Evolutionary conservation across 257 asterid genomes (phyloP).

Genomic region (Ocimum tenuiflorum): DNA sequence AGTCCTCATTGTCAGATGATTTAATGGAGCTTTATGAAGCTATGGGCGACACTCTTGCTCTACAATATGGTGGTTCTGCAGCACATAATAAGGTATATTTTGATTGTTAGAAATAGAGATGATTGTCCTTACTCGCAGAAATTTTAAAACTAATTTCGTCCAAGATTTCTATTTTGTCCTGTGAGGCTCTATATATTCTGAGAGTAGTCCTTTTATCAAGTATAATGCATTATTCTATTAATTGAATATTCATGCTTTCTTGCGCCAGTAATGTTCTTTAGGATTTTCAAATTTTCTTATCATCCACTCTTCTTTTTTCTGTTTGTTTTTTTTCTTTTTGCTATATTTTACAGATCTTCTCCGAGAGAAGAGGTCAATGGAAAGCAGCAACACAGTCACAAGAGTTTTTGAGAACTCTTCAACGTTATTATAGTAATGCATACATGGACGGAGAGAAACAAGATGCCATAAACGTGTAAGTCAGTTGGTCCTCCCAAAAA

Average conservation of each 20-base stretch:
- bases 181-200: too few relatives aligned
- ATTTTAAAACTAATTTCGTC: neutral
- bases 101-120: neutral
- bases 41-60: constrained; percentile 94
- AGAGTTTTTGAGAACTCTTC: constrained; percentile 71
- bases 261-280: neutral
- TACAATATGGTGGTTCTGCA: constrained; percentile 95
- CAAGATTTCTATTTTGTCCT: too few relatives aligned
- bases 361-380: constrained; percentile 94
- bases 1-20: constrained; percentile 60
- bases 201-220: too few relatives aligned
- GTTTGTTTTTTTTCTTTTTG: constrained; percentile 6
- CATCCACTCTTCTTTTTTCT: constrained; percentile 13
- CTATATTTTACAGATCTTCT: constrained; percentile 56
- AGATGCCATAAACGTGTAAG: constrained; percentile 87
- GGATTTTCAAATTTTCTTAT: neutral
- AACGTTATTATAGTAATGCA: constrained; percentile 77
- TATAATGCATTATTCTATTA: too few relatives aligned
- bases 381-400: constrained; percentile 90
- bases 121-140: neutral
- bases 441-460: constrained; percentile 94
- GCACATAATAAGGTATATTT: constrained; percentile 86
- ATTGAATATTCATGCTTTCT: too few relatives aligned
- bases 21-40: constrained; percentile 80
- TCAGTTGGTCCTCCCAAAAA: constrained; percentile 12